These are phyloP conservation scores for Metschnikowia colocasiae DNA, from an alignment of 805 yeast genomes.

Conservation along the genomic window DNA sequence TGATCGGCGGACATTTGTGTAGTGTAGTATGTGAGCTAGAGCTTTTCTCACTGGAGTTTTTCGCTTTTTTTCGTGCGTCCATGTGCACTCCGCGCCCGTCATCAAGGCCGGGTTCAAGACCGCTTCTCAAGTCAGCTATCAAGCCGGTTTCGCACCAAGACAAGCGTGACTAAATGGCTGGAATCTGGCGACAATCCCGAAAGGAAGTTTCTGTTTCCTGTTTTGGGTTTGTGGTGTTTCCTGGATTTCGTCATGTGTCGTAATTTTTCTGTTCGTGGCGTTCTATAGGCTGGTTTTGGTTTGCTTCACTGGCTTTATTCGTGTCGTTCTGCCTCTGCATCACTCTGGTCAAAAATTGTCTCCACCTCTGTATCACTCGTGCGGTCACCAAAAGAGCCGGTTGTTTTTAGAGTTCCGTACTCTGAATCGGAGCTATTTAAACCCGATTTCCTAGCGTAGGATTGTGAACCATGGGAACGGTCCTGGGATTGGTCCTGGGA, in stretches of 20 bases:
- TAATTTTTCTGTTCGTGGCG: too few species aligned
- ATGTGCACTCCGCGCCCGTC: constrained; percentile 1
- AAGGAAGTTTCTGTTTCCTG: too few species aligned
- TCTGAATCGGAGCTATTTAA: background rate
- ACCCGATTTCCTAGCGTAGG: background rate
- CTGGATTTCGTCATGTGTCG: too few species aligned
- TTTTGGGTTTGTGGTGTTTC: too few species aligned
- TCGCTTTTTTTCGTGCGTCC: constrained; percentile 4
- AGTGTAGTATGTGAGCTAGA: background rate
- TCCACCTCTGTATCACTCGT: background rate
- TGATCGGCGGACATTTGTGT: constrained; percentile 83
- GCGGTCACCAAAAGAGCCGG: background rate
- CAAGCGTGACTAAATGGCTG: too few species aligned
- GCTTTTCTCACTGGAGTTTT: constrained; percentile 5
- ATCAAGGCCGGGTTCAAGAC: too few species aligned
- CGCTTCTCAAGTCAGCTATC: too few species aligned
- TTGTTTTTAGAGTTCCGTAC: background rate
- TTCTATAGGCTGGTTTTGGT: too few species aligned
- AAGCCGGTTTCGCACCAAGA: too few species aligned
- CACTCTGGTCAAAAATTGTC: background rate
- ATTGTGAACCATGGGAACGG: too few species aligned
- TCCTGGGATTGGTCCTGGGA: too few species aligned
- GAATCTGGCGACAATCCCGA: too few species aligned
- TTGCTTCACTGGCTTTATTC: background rate
- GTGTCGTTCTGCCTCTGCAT: background rate